Conservation (phyloP, 73 alveolate species). For the Paramecium sonneborni region DNA sequence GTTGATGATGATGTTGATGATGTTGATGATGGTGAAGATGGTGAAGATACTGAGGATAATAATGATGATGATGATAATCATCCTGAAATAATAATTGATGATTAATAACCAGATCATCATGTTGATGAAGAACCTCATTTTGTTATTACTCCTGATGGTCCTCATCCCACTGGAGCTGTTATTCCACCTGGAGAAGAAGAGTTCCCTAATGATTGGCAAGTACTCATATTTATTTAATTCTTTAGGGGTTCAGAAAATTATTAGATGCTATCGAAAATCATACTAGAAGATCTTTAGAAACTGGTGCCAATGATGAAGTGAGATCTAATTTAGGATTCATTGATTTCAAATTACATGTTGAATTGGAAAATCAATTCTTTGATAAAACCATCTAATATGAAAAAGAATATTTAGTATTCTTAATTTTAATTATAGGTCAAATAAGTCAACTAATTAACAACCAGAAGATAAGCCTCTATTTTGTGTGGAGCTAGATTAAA, state of each 20-base stretch:
- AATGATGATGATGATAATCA: neutral
- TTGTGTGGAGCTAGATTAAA: constrained; percentile 24
- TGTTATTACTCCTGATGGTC: neutral
- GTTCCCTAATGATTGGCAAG: constrained; percentile 16
- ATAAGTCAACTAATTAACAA: neutral
- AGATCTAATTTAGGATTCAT: constrained; percentile 31
- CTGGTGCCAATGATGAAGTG: constrained; percentile 36
- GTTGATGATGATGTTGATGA: neutral
- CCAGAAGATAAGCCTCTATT: neutral
- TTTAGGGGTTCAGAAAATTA: constrained; percentile 47
- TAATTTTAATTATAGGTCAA: neutral
- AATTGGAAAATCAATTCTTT: constrained; percentile 33
- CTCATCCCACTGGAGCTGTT: neutral
- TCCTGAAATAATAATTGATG: neutral
- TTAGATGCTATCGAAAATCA: constrained; percentile 51
- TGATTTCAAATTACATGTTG: constrained; percentile 39
- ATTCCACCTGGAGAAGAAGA: constrained; percentile 30
- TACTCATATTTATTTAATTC: neutral
- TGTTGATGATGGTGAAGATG: neutral
- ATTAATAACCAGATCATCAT: constrained; percentile 4
- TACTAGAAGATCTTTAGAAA: neutral
- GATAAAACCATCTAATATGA: constrained; percentile 35
- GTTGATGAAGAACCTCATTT: neutral
- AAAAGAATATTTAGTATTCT: constrained; percentile 8
- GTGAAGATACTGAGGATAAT: neutral